Base-by-base conservation (phyloP, 768 basidiomycete species). In the Mycena floridula region DNA sequence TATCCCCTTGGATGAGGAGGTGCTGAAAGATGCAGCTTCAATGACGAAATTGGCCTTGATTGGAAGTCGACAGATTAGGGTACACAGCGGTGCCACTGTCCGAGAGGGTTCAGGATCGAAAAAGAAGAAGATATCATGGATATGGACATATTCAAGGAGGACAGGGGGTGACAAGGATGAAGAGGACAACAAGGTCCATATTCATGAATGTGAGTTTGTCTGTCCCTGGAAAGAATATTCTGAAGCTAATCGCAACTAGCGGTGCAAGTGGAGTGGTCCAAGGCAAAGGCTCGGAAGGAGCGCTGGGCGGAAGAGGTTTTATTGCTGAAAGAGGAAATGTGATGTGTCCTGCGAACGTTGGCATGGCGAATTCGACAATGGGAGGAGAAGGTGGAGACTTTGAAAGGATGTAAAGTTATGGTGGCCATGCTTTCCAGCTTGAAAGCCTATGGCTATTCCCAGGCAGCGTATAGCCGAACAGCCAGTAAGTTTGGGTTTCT, bases 231-330 rank as follows among this genome's bases (percentile, higher is more conserved):
- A 3, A n/a, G n/a, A n/a, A n/a, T n/a, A n/a, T n/a, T n/a, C 15
- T 41, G 16, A 26, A 18, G 18, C n/a, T 5, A 12, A 18, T 7
- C 9, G 7, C 12, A 25, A 28, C 7, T 22, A 52, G 50, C 44
- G 7, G 48, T 52, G 4, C 49, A 49, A 2, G 53, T 59, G 5
- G 52, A 56, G 20, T 59, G 54, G 55, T 44, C 53, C 28, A 56
- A 54, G 42, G 46, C 55, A 5, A 23, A 37, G n/a, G 55, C 52
- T 2, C 46, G 49, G 3, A 45, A 40, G 1, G 35, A 47, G 4
- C 48, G 39, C 6, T 60, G 57, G 57, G 23, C 25, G 2, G 59
- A 60, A 18, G 57, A 60, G 26, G 50, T 57, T 9, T 22, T 30
- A 1, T 32, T 59, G 5, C 37, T 58, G 16, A 13, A 30, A 3